These are phyloP conservation scores for Penicillium macrosclerotiorum DNA, from an alignment of 495 filamentous ascomycete species.

Conservation along the genomic window DNA sequence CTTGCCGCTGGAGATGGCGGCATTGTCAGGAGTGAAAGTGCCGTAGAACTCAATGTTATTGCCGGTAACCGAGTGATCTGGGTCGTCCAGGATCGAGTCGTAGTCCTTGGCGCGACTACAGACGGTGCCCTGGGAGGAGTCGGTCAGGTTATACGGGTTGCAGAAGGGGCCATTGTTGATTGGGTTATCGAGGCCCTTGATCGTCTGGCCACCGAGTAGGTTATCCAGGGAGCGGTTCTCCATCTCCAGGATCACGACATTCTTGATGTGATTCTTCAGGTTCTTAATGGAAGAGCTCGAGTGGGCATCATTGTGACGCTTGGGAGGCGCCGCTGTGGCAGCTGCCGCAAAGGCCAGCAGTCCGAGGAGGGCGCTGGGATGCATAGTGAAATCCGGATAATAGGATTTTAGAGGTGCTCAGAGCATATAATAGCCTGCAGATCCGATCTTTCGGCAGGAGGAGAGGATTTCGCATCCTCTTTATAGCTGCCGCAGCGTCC, in stretches of 20 bases:
- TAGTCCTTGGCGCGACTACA: constrained; percentile 43
- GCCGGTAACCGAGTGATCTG: constrained; percentile 48
- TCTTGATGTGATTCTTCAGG: constrained; percentile 44
- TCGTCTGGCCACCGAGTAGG: constrained; percentile 39
- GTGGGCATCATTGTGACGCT: constrained; percentile 14
- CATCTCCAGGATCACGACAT: constrained; percentile 45
- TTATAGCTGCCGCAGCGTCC: background rate
- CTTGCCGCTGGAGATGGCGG: constrained; percentile 31
- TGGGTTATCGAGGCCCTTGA: constrained; percentile 40
- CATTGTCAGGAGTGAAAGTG: constrained; percentile 41
- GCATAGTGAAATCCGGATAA: constrained; percentile 20
- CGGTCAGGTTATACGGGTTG: constrained; percentile 41
- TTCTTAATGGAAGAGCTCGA: constrained; percentile 25
- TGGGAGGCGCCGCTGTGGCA: constrained; percentile 27
- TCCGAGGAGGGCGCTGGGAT: constrained; percentile 31
- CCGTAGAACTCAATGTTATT: constrained; percentile 53
- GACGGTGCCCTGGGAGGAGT: constrained; percentile 33
- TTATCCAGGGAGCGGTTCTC: constrained; percentile 50
- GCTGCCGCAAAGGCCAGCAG: constrained; percentile 36
- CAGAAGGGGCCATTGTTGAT: constrained; percentile 46
- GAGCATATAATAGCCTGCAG: background rate
- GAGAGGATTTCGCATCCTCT: background rate
- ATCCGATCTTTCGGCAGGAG: background rate
- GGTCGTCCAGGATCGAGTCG: constrained; percentile 47
- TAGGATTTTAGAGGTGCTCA: background rate